Base-by-base conservation (phyloP, 1,284 basidiomycete genomes). In the Heterobasidion occidentale region DNA sequence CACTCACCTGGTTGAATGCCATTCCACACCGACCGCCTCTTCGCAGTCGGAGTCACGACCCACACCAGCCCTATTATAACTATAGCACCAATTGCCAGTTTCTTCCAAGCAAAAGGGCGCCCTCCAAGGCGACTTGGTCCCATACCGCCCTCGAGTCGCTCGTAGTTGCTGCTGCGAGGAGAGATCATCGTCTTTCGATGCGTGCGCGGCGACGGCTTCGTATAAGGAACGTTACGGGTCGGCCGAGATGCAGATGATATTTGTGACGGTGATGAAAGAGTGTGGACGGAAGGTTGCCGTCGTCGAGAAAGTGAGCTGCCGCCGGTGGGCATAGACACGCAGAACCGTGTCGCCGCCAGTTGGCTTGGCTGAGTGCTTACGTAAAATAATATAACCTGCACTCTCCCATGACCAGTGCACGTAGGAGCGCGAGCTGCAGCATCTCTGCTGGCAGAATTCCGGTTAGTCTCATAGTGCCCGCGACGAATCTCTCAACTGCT, bases 61-160 rank as follows among this genome's bases (percentile, higher is more conserved):
- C 80, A 89, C 27, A 89, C 78, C 33, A 86, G 63, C 2, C 72
- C 76, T 61, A 88, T 72, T 47, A 88, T 66, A 0, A 81, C 67
- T 2, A 67, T 74, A 52, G 79, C 82, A 2, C 74, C 82, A 11
- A 88, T 67, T 2, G 77, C 80, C 56, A 86, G 77, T 70, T 81
- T 86, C 69, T 82, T 88, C 88, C 87, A 90, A n/a, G 70, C 70
- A 52, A 78, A 72, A 58, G 65, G 71, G 55, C 65, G 69, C 27
- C 56, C 33, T 12, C 52, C 54, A 27, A 54, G 57, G 19, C 75
- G 71, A 57, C 69, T 67, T 6, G 77, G 74, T 9, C 80, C 81
- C 68, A 82, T 74, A 11, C 84, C 85, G 46, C 77, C 74, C 66
- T 88, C 85, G 44, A 88, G 74, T 44, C 83, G 76, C 56, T 86